phyloP scores from a whole-genome alignment of 2,329 filamentous ascomycete genomes.

The Xylaria sp. region DNA sequence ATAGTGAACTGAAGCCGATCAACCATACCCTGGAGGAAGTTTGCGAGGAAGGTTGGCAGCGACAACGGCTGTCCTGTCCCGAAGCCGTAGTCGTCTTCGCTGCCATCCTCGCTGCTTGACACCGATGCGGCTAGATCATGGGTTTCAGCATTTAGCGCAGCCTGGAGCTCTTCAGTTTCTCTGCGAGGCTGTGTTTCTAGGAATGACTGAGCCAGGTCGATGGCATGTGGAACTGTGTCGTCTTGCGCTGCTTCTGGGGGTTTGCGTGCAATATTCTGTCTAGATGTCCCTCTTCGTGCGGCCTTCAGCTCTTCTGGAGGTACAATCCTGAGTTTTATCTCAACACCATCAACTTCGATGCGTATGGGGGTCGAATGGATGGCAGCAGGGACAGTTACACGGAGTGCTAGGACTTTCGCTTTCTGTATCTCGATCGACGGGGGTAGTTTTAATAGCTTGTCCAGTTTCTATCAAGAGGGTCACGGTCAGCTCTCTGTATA shows the following conservation, averaged over 20 bases:
- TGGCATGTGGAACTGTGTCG: conserved; percentile 71
- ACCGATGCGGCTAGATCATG: conserved; percentile 71
- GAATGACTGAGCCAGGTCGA: conserved; percentile 81
- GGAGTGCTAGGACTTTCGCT: conserved; percentile 79
- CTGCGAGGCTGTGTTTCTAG: conserved; percentile 74
- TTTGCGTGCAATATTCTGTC: conserved; percentile 44
- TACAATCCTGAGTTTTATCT: conserved; percentile 71
- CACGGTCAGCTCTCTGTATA: conserved; percentile 40
- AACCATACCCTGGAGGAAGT: conserved; percentile 77
- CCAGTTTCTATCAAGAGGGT: conserved; percentile 72
- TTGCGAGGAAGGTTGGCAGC: conserved; percentile 75
- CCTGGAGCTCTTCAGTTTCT: conserved; percentile 74
- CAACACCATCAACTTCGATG: conserved; percentile 83
- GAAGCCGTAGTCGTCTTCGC: conserved; percentile 67
- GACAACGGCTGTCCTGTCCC: conserved; percentile 78
- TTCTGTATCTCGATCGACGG: conserved; percentile 74
- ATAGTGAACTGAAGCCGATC: conserved; percentile 76
- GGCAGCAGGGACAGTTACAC: conserved; percentile 86
- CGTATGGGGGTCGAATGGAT: conserved; percentile 86
- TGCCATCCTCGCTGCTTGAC: conserved; percentile 68
- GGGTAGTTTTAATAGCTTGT: conserved; percentile 78
- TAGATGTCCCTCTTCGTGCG: conserved; percentile 42
- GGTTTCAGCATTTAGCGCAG: conserved; percentile 71
- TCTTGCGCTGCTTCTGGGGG: conserved; percentile 42
- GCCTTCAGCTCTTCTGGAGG: conserved; percentile 52